These are phyloP conservation scores for Fonsecaea pedrosoi DNA, from an alignment of 2,329 filamentous ascomycete genomes.

Conservation along the genomic window DNA sequence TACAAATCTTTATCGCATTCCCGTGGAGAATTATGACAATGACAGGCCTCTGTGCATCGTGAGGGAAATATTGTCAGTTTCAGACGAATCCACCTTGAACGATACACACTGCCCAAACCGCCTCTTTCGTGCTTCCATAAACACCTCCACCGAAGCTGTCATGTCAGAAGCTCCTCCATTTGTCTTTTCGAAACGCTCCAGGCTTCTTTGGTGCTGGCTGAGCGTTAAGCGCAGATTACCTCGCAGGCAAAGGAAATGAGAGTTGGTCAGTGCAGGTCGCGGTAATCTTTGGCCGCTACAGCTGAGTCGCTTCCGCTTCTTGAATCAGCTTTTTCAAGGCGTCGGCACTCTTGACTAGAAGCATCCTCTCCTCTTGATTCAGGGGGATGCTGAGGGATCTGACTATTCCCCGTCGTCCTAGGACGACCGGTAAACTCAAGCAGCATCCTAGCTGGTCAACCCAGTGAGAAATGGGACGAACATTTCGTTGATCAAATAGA, in stretches of 20 bases:
- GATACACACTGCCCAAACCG: background rate
- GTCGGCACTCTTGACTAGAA: constrained; percentile 30
- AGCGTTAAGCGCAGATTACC: background rate
- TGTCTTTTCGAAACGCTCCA: background rate
- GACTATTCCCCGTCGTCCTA: constrained; percentile 57
- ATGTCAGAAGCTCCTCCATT: background rate
- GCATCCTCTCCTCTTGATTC: constrained; percentile 33
- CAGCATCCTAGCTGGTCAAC: constrained; percentile 57
- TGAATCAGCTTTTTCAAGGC: constrained; percentile 29
- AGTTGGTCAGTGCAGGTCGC: background rate
- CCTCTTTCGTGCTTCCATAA: background rate
- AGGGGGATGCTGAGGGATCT: constrained; percentile 42
- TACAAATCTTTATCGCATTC: background rate
- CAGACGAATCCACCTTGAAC: background rate
- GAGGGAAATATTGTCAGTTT: background rate
- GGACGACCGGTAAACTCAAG: constrained; percentile 57
- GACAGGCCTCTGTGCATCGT: background rate
- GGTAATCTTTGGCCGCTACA: background rate
- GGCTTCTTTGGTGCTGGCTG: background rate
- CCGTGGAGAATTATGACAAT: background rate
- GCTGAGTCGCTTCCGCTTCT: constrained; percentile 25
- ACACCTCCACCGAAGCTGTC: background rate
- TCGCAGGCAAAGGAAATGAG: background rate
- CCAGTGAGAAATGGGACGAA: constrained; percentile 59
- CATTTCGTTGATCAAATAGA: constrained; percentile 55